Base-by-base conservation (phyloP, 257 asterid species). In the Dorcoceras hygrometricum region DNA sequence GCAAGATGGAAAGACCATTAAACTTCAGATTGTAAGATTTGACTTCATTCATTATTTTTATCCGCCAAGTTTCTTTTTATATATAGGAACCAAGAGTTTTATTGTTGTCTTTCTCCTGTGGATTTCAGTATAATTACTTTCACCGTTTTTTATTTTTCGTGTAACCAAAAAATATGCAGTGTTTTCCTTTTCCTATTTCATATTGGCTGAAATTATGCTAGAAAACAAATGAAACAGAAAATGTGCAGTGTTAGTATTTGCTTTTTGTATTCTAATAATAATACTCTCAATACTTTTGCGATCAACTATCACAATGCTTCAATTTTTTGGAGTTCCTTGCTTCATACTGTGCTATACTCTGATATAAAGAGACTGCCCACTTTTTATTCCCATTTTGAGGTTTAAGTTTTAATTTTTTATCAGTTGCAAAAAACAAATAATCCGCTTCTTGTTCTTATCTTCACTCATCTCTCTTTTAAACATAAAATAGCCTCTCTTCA, bases 1-100 rank as follows among this genome's bases (percentile, higher is more conserved):
- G 75, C 97, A 87, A 79, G 97, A 89, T 63, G 91, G 91, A 48
- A 89, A 89, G 85, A 89, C 95, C 32, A 86, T 89, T 72, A 89
- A 89, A 74, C 95, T 87, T 73, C 97, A 89, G 72, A 89, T 89
- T 75, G 97, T 89, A 80, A 70, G 83, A 23, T 72, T 51, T 70
- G 64, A 48, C 43, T 31, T 26, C 58, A 67, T 27, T 78, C 59
- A 23, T 63, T 32, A 20, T 60, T 24, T 50, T 65, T 31, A 57
- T 51, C 23, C 8, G 34, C 11, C n/a, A n/a, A n/a, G n/a, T n/a
- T n/a, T n/a, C n/a, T n/a, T n/a, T n/a, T n/a, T n/a, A n/a, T n/a
- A n/a, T n/a, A n/a, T n/a, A n/a, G n/a, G n/a, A n/a, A n/a, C n/a
- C 57, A 50, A 48, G 46, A 14, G 4, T 58, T 48, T 20, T 46